Evolutionary conservation across 257 asterid species (phyloP).

Genomic region (Solanum chaucha): DNA sequence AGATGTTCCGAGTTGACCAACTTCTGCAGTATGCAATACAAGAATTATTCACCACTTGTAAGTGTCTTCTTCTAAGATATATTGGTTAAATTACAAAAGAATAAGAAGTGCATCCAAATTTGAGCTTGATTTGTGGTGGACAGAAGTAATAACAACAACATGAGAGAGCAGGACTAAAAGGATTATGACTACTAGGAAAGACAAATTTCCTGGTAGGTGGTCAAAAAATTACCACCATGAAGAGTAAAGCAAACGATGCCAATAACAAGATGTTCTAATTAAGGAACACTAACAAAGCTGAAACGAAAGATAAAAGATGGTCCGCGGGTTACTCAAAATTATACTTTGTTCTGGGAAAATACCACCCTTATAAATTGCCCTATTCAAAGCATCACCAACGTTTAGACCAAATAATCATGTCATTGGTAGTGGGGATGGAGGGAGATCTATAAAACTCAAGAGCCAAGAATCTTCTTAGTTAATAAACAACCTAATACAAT

Average conservation of each 20-base stretch:
- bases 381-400: not conserved
- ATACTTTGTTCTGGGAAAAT: not conserved
- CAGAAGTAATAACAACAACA: not conserved
- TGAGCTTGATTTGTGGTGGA: not conserved
- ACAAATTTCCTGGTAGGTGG: not conserved
- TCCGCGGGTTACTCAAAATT: not conserved
- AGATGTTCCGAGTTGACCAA: conserved; percentile 42
- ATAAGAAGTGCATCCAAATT: not conserved
- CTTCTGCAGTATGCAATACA: conserved; percentile 27
- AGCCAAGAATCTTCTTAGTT: not conserved
- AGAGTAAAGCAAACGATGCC: not conserved
- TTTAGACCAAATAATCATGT: not conserved
- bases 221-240: not conserved
- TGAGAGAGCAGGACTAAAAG: not conserved
- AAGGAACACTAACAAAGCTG: not conserved
- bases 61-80: not conserved
- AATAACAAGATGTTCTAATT: not conserved
- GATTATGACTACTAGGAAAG: not conserved
- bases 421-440: not conserved
- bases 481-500: not conserved
- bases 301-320: not conserved
- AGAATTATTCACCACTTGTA: conserved; percentile 1
- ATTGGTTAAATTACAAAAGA: not conserved
- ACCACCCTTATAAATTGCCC: not conserved
- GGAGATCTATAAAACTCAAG: not conserved